Conservation (phyloP, 164 flowering plant genomes). For the Paratinospora sagittata region DNA sequence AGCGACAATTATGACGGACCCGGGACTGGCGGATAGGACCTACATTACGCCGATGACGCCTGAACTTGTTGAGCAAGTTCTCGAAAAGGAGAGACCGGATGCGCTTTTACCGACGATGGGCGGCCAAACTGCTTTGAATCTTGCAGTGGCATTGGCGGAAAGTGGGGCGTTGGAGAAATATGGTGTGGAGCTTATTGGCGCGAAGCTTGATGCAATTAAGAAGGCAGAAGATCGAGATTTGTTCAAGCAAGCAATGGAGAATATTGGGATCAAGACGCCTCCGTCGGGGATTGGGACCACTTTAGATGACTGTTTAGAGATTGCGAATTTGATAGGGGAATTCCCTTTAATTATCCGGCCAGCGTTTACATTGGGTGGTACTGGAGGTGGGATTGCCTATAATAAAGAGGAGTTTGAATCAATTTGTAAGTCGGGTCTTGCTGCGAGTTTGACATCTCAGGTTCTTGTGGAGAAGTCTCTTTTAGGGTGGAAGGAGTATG, state of each 20-base stretch:
- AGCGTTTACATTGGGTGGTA: constrained; percentile 85
- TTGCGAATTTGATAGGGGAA: constrained; percentile 69
- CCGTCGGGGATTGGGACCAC: constrained; percentile 89
- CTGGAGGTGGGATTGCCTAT: constrained; percentile 96
- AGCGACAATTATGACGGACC: constrained; percentile 99
- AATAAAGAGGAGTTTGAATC: constrained; percentile 86
- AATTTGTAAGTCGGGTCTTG: constrained; percentile 89
- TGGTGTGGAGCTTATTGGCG: constrained; percentile 88
- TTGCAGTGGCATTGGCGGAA: constrained; percentile 88
- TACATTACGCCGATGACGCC: constrained; percentile 91
- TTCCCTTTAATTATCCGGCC: constrained; percentile 88
- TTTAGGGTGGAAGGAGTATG: constrained; percentile 98
- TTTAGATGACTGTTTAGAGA: constrained; percentile 70
- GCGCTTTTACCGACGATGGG: constrained; percentile 99
- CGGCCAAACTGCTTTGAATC: constrained; percentile 91
- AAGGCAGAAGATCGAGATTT: constrained; percentile 92
- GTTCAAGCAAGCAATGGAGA: constrained; percentile 92
- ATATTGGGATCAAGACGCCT: constrained; percentile 79
- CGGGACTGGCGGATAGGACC: constrained; percentile 80
- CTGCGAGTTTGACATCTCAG: constrained; percentile 82
- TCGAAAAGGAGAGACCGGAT: constrained; percentile 90
- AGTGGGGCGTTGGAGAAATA: constrained; percentile 67
- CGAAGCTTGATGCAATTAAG: constrained; percentile 88
- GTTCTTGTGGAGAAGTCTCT: constrained; percentile 94
- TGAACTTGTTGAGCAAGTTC: constrained; percentile 74